Evolutionary conservation across 805 yeast genomes (phyloP).

Genomic region (Nakazawaea populi): DNA sequence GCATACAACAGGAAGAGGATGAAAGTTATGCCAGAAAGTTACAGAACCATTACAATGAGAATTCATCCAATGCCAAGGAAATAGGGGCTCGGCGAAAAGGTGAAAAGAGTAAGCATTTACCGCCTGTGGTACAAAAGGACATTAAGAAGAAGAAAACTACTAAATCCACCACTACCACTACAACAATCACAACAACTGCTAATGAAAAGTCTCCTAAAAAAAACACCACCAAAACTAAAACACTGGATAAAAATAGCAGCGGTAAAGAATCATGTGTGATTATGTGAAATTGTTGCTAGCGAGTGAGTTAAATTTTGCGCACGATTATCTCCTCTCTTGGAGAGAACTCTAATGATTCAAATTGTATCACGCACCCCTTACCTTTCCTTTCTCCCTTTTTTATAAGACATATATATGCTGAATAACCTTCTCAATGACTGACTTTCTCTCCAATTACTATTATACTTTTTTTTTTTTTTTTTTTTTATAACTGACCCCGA

Average conservation of each 20-base stretch:
- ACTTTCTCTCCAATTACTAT: too few species aligned
- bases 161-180: neutral
- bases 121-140: neutral
- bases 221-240: neutral
- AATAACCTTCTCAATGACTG: too few species aligned
- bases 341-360: too few species aligned
- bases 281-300: neutral
- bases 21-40: slow-evolving; percentile 20
- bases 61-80: neutral
- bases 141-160: neutral
- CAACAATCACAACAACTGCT: neutral
- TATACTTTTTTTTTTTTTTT: too few species aligned
- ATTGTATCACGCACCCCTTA: too few species aligned
- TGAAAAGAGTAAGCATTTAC: neutral
- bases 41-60: slow-evolving; percentile 17
- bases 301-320: neutral
- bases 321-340: too few species aligned
- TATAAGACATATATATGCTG: too few species aligned
- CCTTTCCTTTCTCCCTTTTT: too few species aligned
- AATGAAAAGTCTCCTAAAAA: neutral
- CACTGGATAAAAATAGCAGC: neutral
- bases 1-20: slow-evolving; percentile 28
- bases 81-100: neutral
- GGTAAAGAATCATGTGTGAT: neutral
- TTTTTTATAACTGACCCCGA: too few species aligned